These are phyloP conservation scores for Rhizopogon vulgaris DNA, from an alignment of 768 basidiomycete genomes.

Conservation along the genomic window DNA sequence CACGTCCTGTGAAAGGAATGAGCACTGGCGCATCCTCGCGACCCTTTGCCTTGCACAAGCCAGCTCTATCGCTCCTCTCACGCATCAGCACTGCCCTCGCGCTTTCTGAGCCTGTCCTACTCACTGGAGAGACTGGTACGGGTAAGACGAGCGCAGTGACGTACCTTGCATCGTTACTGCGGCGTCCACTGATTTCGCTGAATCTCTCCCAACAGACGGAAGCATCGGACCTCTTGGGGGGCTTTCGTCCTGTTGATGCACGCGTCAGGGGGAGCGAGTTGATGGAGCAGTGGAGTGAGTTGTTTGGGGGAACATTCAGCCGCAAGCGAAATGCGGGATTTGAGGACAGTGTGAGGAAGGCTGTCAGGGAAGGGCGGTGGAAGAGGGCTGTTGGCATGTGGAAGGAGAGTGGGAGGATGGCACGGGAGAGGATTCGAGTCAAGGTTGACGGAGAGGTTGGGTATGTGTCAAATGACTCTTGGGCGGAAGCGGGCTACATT, in stretches of 20 bases:
- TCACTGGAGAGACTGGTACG: conserved; percentile 98
- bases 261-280: conserved; percentile 67
- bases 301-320: conserved; percentile 87
- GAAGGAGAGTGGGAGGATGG: conserved; percentile 69
- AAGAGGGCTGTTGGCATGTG: conserved; percentile 76
- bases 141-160: conserved; percentile 94
- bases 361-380: conserved; percentile 82
- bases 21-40: conserved; percentile 31
- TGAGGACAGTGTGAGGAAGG: conserved; percentile 74
- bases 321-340: conserved; percentile 84
- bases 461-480: conserved; percentile 12
- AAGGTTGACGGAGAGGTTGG: conserved; percentile 24
- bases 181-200: conserved; percentile 73
- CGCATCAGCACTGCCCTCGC: conserved; percentile 71
- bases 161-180: conserved; percentile 75
- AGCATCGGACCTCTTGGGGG: conserved; percentile 88
- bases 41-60: conserved; percentile 86
- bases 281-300: conserved; percentile 66
- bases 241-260: conserved; percentile 93
- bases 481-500: conserved; percentile 9
- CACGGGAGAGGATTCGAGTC: conserved; percentile 52
- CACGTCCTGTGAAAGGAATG: conserved; percentile 33
- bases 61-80: conserved; percentile 73
- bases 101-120: conserved; percentile 74
- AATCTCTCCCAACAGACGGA: conserved; percentile 97